Base-by-base conservation (phyloP, 148 eudicot genomes). In the Arbutus unedo region DNA sequence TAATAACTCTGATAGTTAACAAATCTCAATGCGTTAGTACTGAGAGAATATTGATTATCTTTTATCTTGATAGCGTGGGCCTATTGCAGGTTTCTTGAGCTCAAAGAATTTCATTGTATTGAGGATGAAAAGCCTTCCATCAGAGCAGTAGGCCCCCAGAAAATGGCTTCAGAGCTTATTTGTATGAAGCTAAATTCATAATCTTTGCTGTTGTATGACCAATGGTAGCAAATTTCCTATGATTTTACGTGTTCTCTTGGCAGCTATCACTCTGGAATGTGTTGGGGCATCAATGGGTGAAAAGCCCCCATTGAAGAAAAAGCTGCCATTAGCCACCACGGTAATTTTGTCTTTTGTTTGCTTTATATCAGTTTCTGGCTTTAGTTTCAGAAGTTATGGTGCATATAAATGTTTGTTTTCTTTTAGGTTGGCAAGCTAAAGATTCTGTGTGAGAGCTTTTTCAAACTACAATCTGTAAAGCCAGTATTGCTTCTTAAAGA, bases 361-460 rank as follows among this genome's bases (percentile, higher is more conserved):
- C 5, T 79, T 64, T n/a, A 15, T 64, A 45, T 5, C 4, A 21
- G 55, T 66, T 3, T 41, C 54, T 47, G 81, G 54, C 9, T 64
- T 44, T 13, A 23, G 6, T 23, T 60, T 21, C n/a, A 50, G 45
- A 19, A 3, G 9, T n/a, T 41, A 19, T 18, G 23, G 23, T 19
- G 19, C 68, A 59, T n/a, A 19, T 76, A 38, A 55, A 7, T 53
- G 10, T 84, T 48, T 64, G 8, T 62, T 47, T 76, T 51, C 0
- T 14, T 60, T 8, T 49, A 96, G 99, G 93, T 96, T 79, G 99
- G 98, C 84, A 96, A 94, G 93, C 90, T 96, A 86, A 96, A 96
- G 94, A 96, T 89, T 84, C 94, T 97, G 44, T 92, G 97, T 38
- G 93, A 91, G 89, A 94, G 89, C 88, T 94, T 97, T 87, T 97